phyloP scores from a whole-genome alignment of 192 early-diverging fungal species.

The Linnemannia schmuckeri region DNA sequence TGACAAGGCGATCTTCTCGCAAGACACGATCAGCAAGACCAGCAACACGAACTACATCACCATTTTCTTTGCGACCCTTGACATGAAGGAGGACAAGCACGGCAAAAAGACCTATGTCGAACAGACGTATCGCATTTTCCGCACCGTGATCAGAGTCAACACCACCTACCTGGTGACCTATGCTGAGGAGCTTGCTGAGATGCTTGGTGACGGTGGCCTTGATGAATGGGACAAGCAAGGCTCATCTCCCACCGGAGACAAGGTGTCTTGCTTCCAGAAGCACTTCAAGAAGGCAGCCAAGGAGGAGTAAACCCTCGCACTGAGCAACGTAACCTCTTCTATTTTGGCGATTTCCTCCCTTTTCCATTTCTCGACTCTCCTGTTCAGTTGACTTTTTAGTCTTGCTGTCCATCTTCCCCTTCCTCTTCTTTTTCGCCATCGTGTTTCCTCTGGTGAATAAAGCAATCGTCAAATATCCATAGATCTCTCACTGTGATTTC shows the following conservation, averaged over 20 bases:
- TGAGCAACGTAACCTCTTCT: no score
- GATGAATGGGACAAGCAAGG: background rate
- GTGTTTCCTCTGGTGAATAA: no score
- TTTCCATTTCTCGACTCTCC: no score
- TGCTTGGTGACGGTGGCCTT: background rate
- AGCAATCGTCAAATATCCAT: no score
- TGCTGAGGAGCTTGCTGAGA: background rate
- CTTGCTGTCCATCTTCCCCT: no score
- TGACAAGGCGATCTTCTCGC: conserved; percentile 4
- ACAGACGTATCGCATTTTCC: background rate
- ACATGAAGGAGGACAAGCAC: background rate
- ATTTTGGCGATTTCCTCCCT: no score
- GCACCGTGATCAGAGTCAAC: background rate
- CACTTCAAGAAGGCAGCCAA: background rate
- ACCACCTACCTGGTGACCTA: background rate
- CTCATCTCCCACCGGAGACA: background rate
- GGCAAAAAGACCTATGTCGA: conserved; percentile 3
- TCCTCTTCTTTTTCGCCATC: no score
- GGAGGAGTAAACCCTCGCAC: no score
- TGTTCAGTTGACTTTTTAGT: no score
- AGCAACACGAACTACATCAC: background rate
- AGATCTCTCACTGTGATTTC: no score
- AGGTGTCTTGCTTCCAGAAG: background rate
- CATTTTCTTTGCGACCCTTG: conserved; percentile 7
- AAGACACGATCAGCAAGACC: background rate